Evolutionary conservation across 176 grass and related monocot genomes (phyloP), one percentile per base, ranked within the genome.

Genomic region (Carex cristatella): DNA sequence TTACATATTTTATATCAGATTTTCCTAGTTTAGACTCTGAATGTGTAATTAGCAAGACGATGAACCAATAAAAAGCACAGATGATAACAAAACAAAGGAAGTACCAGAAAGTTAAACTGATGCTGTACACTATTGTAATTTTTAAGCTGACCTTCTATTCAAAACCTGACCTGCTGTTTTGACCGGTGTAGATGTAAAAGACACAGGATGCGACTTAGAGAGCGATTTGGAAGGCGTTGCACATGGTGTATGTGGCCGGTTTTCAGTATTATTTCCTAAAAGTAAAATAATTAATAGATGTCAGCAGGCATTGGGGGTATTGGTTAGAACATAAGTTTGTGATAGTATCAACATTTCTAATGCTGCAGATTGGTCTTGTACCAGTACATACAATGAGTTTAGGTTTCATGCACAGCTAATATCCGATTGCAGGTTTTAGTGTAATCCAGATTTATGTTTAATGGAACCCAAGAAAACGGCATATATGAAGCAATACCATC

Each of bases 251-350:
- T 56, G 69, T 35, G 84, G 69, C 28, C 68, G 38, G 8, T 89
- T 89, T 60, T 78, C 84, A 79, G 61, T 84, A 15, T 60, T 49
- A n/a, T 27, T 89, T 32, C 79, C 88, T 89, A 74, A 54, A 79
- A 81, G 16, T 9, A 46, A 63, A 64, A 46, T 18, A 73, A 74
- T 65, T 63, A 28, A 53, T 42, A 63, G 19, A 63, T 11, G 60
- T 61, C 58, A 61, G 11, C 7, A 77, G 46, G 9, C 5, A 75
- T 77, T 57, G 28, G 19, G 10, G 3, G 18, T 30, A 14, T 33
- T 33, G 51, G 16, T 71, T 57, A 16, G 19, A 57, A 28, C 12
- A 78, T 57, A 32, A 32, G 11, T 56, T 33, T 58, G 30, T 79
- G 12, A 57, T 13, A 15, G 7, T 32, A 58, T 18, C 30, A 37